Evolutionary conservation across 23 red algal genomes (phyloP), one percentile per base, ranked within the genome.

Genomic region (Agarophyton chilense): DNA sequence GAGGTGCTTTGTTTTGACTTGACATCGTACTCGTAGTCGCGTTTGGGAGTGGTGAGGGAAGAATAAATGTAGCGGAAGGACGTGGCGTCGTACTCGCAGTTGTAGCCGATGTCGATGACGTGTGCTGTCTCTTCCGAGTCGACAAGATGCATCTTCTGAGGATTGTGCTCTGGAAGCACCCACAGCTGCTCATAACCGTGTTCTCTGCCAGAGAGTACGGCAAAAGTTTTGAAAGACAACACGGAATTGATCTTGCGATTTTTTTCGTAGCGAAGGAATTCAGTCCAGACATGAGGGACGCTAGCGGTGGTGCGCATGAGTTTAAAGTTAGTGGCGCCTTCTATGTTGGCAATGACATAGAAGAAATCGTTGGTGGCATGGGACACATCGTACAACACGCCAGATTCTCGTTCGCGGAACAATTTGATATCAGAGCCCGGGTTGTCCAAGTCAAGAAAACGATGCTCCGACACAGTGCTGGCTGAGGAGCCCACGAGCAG

Each of bases 241-340:
- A 94, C 60, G 8, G 44, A 17, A 46, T 94, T 53, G 38, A 94
- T 81, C 60, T 94, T 94, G 26, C 73, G 36, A 22, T 67, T 51
- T 31, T 52, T 52, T 31, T 89, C 75, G 52, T 94, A 94, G 21
- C 65, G 82, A 33, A 94, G 40, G n/a, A 89, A 62, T 19, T 87
- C 83, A 41, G 44, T 38, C 92, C 92, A 94, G 18, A 81, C 39
- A 53, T 70, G 38, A 34, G 92, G 50, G 28, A 34, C 36, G 31
- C 26, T 65, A 36, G 74, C 28, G 22, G 34, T 68, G 17, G 85
- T 60, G 28, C 46, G 39, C 73, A 78, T 87, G 53, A 94, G 52
- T 56, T 94, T 94, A 28, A 94, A 94, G 66, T 94, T 94, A 36
- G 77, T 94, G 34, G 92, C 92, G 19, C 76, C 92, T 70, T 85